Evolutionary conservation across 31 red algal genomes (phyloP).

Genomic region (Asparagopsis taxiformis): DNA sequence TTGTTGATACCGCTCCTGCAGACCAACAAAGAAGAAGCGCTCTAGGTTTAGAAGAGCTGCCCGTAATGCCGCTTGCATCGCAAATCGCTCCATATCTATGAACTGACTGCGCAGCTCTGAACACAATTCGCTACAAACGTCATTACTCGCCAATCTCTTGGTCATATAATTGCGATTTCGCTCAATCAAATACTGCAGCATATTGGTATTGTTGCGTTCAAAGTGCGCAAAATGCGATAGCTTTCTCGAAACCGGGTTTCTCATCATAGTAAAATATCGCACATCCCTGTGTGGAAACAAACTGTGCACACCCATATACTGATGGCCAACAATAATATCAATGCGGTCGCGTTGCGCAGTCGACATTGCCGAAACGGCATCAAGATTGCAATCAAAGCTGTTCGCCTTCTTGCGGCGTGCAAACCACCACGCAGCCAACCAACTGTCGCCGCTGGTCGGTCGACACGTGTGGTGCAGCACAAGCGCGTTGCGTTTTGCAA

Average conservation of each 20-base stretch:
- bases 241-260: conserved; percentile 53
- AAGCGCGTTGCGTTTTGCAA: conserved; percentile 59
- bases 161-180: conserved; percentile 71
- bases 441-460: conserved; percentile 17
- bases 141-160: conserved; percentile 44
- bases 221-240: conserved; percentile 68
- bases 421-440: conserved; percentile 35
- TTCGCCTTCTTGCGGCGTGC: conserved; percentile 15
- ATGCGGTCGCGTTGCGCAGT: not conserved
- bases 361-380: conserved; percentile 13
- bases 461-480: conserved; percentile 50
- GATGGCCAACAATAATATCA: conserved; percentile 66
- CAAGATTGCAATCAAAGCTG: conserved; percentile 49
- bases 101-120: conserved; percentile 13
- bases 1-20: conserved; percentile 48
- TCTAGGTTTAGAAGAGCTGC: conserved; percentile 23
- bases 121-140: conserved; percentile 7
- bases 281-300: conserved; percentile 47
- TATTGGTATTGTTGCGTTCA: conserved; percentile 10
- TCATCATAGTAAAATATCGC: conserved; percentile 50
- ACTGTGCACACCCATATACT: conserved; percentile 27
- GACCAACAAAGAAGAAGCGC: conserved; percentile 70
- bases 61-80: conserved; percentile 23
- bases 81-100: conserved; percentile 23
- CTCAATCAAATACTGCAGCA: conserved; percentile 29